Evolutionary conservation across 306 rosid genomes (phyloP).

Genomic region (Citrullus amarus): DNA sequence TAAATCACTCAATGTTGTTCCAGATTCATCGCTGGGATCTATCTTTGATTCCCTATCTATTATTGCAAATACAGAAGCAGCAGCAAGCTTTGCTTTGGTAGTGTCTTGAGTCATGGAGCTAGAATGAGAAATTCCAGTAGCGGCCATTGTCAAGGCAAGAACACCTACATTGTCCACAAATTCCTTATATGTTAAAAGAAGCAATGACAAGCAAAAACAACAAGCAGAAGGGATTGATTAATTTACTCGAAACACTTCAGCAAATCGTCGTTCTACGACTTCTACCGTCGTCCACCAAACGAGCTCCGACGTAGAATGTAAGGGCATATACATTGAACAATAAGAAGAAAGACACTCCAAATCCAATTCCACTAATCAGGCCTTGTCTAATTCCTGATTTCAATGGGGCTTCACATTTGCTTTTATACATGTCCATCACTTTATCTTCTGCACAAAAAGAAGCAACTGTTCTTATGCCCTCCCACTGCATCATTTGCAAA

Average conservation of each 20-base stretch:
- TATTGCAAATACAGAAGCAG: slow-evolving; percentile 10
- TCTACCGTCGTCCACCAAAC: background rate
- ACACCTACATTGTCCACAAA: background rate
- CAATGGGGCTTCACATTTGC: slow-evolving; percentile 1
- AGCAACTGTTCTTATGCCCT: slow-evolving; percentile 10
- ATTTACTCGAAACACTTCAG: slow-evolving; percentile 5
- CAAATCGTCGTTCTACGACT: background rate
- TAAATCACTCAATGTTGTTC: background rate
- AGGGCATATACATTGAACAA: background rate
- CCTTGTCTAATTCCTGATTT: slow-evolving; percentile 9
- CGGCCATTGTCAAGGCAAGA: slow-evolving; percentile 10
- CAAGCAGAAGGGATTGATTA: background rate
- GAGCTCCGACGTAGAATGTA: slow-evolving; percentile 6
- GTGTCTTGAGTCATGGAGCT: slow-evolving; percentile 5
- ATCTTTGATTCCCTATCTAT: slow-evolving; percentile 4
- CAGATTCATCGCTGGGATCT: slow-evolving; percentile 9
- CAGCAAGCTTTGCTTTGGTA: slow-evolving; percentile 8
- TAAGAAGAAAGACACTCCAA: slow-evolving; percentile 5
- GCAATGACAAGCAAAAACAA: background rate
- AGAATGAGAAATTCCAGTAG: slow-evolving; percentile 5
- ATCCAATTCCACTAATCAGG: slow-evolving; percentile 3
- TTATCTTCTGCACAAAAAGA: slow-evolving; percentile 12
- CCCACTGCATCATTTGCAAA: slow-evolving; percentile 7
- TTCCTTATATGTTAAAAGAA: background rate
- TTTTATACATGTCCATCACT: slow-evolving; percentile 1